A percentile compares a stretch with the other conserved stretches of the same genome.
These are phyloP conservation scores for Mycosphaerella arachidis DNA, from an alignment of 2,329 filamentous ascomycete genomes.

Conservation along the genomic window DNA sequence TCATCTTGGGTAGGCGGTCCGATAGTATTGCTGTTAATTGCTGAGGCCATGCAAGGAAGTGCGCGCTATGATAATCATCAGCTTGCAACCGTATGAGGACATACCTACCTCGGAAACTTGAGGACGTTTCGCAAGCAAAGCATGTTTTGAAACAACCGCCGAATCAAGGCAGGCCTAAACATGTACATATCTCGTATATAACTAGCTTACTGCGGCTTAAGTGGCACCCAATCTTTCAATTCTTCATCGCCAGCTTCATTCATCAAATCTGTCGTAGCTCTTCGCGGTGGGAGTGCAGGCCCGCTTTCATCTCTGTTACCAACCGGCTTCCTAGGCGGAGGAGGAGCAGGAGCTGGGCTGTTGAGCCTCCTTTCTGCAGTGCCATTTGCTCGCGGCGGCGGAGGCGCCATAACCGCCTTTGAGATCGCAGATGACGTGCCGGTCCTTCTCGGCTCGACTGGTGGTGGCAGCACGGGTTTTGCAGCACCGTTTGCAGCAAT, in stretches of 20 bases:
- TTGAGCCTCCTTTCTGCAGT: neutral
- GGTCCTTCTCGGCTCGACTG: slow-evolving; percentile 18
- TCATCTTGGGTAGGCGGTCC: too few species aligned
- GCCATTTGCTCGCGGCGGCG: slow-evolving; percentile 10
- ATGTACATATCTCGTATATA: neutral
- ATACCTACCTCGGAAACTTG: neutral
- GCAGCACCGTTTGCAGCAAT: slow-evolving; percentile 4
- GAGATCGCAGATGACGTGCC: slow-evolving; percentile 5
- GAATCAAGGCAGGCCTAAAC: neutral
- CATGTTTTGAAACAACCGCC: neutral
- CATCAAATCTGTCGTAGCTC: slow-evolving; percentile 26
- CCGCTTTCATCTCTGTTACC: slow-evolving; percentile 8
- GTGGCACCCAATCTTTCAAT: slow-evolving; percentile 29
- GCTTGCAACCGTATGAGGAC: too few species aligned
- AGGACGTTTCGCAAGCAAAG: neutral
- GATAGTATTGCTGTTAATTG: too few species aligned
- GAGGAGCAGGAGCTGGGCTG: slow-evolving; percentile 15
- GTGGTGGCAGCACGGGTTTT: slow-evolving; percentile 13
- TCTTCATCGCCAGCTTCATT: slow-evolving; percentile 27
- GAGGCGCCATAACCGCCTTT: slow-evolving; percentile 12
- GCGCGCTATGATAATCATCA: too few species aligned
- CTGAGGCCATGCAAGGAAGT: too few species aligned
- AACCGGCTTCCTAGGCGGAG: slow-evolving; percentile 20
- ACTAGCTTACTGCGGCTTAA: slow-evolving; percentile 23
- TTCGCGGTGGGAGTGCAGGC: slow-evolving; percentile 25